These are phyloP conservation scores for Penicillium sp. DNA, from an alignment of 2,329 filamentous ascomycete genomes.

Conservation along the genomic window DNA sequence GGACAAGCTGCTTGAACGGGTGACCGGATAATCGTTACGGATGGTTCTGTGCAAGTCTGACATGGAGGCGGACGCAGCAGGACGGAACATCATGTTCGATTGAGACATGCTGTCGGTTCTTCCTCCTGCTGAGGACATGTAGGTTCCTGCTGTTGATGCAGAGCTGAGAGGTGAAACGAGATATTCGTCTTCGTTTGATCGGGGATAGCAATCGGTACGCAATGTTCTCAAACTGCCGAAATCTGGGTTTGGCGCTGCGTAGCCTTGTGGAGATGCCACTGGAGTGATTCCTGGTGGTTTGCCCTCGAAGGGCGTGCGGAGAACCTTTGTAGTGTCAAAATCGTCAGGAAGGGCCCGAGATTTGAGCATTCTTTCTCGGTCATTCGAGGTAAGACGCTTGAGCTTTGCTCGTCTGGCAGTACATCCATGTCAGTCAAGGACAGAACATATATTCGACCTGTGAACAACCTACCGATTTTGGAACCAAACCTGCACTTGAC, in stretches of 20 bases:
- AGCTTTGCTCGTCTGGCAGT: slow-evolving; percentile 57
- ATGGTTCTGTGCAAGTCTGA: slow-evolving; percentile 31
- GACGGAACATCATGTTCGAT: slow-evolving; percentile 28
- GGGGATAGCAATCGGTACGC: slow-evolving; percentile 35
- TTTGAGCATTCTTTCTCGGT: slow-evolving; percentile 61
- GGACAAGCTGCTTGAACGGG: slow-evolving; percentile 39
- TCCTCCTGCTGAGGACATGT: slow-evolving; percentile 34
- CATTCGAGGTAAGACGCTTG: slow-evolving; percentile 60
- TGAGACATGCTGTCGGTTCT: slow-evolving; percentile 30
- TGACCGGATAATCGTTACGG: slow-evolving; percentile 30
- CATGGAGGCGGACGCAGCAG: slow-evolving; percentile 26
- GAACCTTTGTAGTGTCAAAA: slow-evolving; percentile 60
- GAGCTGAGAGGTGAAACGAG: slow-evolving; percentile 39
- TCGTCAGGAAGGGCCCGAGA: slow-evolving; percentile 59
- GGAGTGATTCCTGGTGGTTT: slow-evolving; percentile 49
- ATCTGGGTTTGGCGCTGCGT: slow-evolving; percentile 42
- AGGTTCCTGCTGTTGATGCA: slow-evolving; percentile 36
- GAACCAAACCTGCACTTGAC: slow-evolving; percentile 98
- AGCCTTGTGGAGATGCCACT: slow-evolving; percentile 48
- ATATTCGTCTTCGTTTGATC: slow-evolving; percentile 40
- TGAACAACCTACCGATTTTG: slow-evolving; percentile 74
- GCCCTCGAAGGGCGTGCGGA: slow-evolving; percentile 55
- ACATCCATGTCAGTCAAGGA: not conserved
- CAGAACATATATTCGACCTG: not conserved
- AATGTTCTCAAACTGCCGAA: slow-evolving; percentile 30